Evolutionary conservation across 1,284 basidiomycete species (phyloP).

Genomic region (Pisolithus thermaeus): DNA sequence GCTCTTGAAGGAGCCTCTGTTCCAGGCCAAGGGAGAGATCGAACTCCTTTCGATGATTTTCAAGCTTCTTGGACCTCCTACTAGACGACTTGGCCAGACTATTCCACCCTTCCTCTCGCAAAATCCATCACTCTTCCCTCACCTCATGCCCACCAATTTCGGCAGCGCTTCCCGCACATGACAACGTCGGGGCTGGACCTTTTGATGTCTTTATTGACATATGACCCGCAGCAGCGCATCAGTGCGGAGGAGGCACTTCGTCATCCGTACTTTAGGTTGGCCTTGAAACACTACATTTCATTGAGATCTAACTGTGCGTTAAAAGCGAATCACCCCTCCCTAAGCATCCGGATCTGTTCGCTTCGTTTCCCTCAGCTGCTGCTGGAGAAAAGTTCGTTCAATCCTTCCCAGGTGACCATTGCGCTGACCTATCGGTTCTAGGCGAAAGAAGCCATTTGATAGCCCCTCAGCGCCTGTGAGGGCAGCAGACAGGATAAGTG

Average conservation of each 20-base stretch:
- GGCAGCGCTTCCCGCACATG: constrained; percentile 76
- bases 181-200: constrained; percentile 84
- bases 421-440: constrained; percentile 24
- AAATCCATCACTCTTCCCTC: constrained; percentile 76
- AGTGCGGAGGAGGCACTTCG: constrained; percentile 83
- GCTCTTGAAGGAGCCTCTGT: constrained; percentile 87
- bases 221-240: constrained; percentile 84
- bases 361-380: constrained; percentile 94
- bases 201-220: constrained; percentile 77
- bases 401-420: background rate
- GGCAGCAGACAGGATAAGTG: constrained; percentile 55
- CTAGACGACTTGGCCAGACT: constrained; percentile 85
- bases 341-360: constrained; percentile 96
- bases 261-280: constrained; percentile 90
- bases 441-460: constrained; percentile 69
- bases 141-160: constrained; percentile 67
- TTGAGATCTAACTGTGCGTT: constrained; percentile 7
- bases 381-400: constrained; percentile 85
- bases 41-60: constrained; percentile 94
- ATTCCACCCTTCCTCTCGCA: constrained; percentile 69
- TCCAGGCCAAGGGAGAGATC: constrained; percentile 93
- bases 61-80: constrained; percentile 87
- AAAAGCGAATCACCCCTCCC: constrained; percentile 86
- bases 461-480: constrained; percentile 73
- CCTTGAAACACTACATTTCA: constrained; percentile 6